Conservation (phyloP, 176 grass and related monocot species). For the Eragrostis curvula region DNA sequence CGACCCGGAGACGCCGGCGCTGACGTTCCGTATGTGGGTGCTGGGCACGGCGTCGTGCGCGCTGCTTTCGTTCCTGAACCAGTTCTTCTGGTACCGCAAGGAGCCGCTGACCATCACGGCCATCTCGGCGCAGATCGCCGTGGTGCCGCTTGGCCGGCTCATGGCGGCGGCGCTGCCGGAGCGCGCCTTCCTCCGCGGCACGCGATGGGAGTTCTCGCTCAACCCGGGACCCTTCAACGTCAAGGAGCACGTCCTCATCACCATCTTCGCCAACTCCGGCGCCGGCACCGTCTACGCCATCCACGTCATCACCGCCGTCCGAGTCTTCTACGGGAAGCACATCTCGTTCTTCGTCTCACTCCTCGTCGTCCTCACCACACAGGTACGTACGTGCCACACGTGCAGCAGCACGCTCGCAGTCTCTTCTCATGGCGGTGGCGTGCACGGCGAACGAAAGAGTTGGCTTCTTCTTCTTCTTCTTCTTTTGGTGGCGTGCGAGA, state of each 20-base stretch:
- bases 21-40: constrained; percentile 98
- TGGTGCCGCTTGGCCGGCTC: constrained; percentile 76
- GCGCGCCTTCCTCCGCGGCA: constrained; percentile 53
- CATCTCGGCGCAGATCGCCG: constrained; percentile 94
- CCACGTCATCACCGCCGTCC: constrained; percentile 81
- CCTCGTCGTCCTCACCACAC: constrained; percentile 89
- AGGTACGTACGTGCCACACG: constrained; percentile 24
- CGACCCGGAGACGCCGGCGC: constrained; percentile 62
- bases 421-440: neutral
- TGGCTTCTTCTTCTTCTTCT: neutral
- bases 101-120: constrained; percentile 91
- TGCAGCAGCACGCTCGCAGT: too few relatives aligned
- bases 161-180: constrained; percentile 59
- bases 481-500: neutral
- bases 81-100: constrained; percentile 98
- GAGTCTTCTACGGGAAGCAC: constrained; percentile 82
- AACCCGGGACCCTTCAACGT: constrained; percentile 92
- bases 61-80: constrained; percentile 89
- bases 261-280: constrained; percentile 96
- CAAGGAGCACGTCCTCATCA: constrained; percentile 94
- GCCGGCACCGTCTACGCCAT: constrained; percentile 95
- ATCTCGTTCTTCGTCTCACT: constrained; percentile 90
- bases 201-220: constrained; percentile 69
- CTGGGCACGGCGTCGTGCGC: constrained; percentile 75
- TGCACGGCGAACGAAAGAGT: constrained; percentile 1